Evolutionary conservation across 169 alveolate genomes (phyloP), one percentile per base, ranked within the genome.

Genomic region (Eimeria sp.): DNA sequence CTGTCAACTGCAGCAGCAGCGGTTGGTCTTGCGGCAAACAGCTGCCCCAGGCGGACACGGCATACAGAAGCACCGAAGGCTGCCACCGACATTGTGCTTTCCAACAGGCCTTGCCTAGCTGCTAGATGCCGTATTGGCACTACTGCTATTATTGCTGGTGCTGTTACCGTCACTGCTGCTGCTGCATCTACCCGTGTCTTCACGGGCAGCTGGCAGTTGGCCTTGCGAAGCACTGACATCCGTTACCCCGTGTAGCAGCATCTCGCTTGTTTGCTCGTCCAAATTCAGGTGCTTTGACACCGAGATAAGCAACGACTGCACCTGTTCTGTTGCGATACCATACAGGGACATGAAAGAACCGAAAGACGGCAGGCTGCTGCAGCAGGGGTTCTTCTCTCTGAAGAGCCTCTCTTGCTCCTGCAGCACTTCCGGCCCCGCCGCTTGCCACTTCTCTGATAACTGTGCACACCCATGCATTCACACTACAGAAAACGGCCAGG

Each of bases 301-400:
- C 27, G 89, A 54, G 33, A 90, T 52, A 37, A 90, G 77, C 88
- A 90, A 78, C 27, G 89, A 74, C 66, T 90, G 95, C 66, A 76
- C 95, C 78, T 90, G 95, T 40, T 90, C 95, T 30, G 76, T 64
- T 64, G 95, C 95, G 37, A 90, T 90, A 46, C 95, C 95, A 58
- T 90, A 90, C 14, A 90, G 95, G 80, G 83, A 78, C 95, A 90
- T 90, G 89, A 90, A 90, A 27, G 95, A 90, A 30, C 95, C 95
- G 40, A 90, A 90, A 4, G 95, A 90, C 0, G 95, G 82, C 30
- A 90, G 89, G 58, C 95, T 71, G 25, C 95, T 74, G 78, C 95
- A 90, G 89, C 95, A 90, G 6, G 95, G 95, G 30, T 90, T 90
- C 37, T 74, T 52, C 89, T 90, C 95, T 30, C 95, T 33, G 74